Percentiles rank a stretch among this genome's conserved stretches.
These are phyloP conservation scores for Xylaria sp. DNA, from an alignment of 2,329 filamentous ascomycete genomes.

Conservation along the genomic window DNA sequence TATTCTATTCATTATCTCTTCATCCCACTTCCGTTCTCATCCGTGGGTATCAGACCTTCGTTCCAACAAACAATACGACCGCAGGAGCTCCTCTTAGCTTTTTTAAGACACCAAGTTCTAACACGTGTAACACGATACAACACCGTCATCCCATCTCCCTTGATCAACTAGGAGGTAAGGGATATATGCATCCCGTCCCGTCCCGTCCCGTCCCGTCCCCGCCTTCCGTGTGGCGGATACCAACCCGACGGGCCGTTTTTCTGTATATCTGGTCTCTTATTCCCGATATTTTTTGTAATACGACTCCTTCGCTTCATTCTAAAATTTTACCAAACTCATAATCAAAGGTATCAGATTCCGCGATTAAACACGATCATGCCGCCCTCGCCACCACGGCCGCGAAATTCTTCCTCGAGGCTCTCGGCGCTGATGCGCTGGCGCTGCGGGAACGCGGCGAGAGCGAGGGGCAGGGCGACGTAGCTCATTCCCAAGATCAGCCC, in stretches of 20 bases:
- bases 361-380: conserved; percentile 96
- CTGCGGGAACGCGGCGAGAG: conserved; percentile 92
- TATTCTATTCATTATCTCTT: background rate
- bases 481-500: conserved; percentile 87
- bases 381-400: conserved; percentile 77
- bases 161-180: background rate
- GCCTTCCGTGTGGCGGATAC: background rate
- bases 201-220: background rate
- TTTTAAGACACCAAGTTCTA: background rate
- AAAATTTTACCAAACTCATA: background rate
- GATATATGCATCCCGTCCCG: background rate
- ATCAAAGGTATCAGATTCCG: conserved; percentile 71
- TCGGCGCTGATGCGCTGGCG: conserved; percentile 81
- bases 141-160: background rate
- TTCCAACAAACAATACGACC: background rate
- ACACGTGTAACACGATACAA: background rate
- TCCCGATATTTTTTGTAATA: background rate
- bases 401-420: conserved; percentile 86
- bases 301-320: background rate
- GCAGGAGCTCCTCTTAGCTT: background rate
- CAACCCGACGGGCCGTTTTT: background rate
- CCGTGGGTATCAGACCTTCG: background rate
- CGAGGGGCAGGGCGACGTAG: conserved; percentile 87
- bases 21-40: background rate
- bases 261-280: conserved; percentile 14